Evolutionary conservation across 768 basidiomycete genomes (phyloP).

Genomic region (Rhizopogon vinicolor): DNA sequence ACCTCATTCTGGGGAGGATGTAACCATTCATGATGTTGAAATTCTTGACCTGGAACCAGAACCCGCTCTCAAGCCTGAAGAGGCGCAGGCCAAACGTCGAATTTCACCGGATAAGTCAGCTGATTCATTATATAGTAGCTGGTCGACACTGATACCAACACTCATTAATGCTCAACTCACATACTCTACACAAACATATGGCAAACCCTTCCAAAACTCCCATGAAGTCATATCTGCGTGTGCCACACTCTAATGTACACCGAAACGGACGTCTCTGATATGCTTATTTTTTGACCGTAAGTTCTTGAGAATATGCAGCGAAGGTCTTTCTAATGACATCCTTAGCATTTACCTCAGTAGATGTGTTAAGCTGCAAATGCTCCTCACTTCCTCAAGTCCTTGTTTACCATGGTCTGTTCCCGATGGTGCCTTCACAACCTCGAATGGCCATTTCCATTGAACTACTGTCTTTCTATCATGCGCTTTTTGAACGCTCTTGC

Average conservation of each 20-base stretch:
- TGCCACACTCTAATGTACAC: neutral
- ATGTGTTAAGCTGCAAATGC: slow-evolving; percentile 20
- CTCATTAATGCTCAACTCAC: neutral
- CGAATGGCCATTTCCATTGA: slow-evolving; percentile 19
- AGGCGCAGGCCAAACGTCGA: neutral
- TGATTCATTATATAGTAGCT: neutral
- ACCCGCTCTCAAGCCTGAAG: neutral
- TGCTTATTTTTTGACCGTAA: slow-evolving; percentile 2
- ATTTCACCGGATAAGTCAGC: neutral
- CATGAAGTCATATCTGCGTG: neutral
- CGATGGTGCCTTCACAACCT: slow-evolving; percentile 19
- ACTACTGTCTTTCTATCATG: slow-evolving; percentile 27
- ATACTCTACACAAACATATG: neutral
- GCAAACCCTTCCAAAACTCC: neutral
- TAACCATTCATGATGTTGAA: neutral
- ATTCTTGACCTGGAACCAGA: neutral
- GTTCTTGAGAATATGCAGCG: neutral
- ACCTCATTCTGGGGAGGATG: too few species aligned
- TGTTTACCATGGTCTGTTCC: slow-evolving; percentile 29
- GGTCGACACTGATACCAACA: neutral
- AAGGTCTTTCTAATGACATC: neutral
- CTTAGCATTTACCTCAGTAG: slow-evolving; percentile 12
- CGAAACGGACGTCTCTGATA: neutral
- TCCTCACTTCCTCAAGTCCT: slow-evolving; percentile 18
- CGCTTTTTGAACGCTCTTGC: slow-evolving; percentile 32